Evolutionary conservation across 495 filamentous ascomycete species (phyloP).

Genomic region (Penicillium egyptiacum): DNA sequence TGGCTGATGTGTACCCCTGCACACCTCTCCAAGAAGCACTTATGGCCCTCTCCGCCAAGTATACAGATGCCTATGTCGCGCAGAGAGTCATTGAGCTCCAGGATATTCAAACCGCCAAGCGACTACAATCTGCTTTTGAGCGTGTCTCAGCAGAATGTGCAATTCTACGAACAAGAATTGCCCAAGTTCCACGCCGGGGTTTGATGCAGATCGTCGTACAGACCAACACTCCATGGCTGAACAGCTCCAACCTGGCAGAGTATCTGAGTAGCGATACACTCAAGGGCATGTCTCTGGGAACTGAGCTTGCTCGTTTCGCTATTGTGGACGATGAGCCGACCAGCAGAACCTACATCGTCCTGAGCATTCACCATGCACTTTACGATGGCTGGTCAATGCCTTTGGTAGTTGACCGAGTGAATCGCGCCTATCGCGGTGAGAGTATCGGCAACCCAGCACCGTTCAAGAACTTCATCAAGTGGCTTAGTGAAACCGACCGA

Average conservation of each 20-base stretch:
- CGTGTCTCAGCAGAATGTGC: slow-evolving; percentile 30
- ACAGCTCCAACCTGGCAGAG: slow-evolving; percentile 33
- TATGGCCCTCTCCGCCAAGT: slow-evolving; percentile 41
- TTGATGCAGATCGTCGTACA: slow-evolving; percentile 49
- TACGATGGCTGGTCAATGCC: slow-evolving; percentile 63
- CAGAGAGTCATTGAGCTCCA: slow-evolving; percentile 10
- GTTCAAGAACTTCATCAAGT: slow-evolving; percentile 13
- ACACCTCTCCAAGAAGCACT: slow-evolving; percentile 54
- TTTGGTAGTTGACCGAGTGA: slow-evolving; percentile 18
- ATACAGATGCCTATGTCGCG: slow-evolving; percentile 39
- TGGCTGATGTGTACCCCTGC: slow-evolving; percentile 51
- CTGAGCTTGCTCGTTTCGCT: slow-evolving; percentile 45
- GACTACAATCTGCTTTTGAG: slow-evolving; percentile 38
- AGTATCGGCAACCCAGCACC: not conserved
- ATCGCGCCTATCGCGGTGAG: slow-evolving; percentile 9
- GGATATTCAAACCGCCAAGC: not conserved
- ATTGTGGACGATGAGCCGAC: slow-evolving; percentile 25
- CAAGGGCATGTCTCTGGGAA: slow-evolving; percentile 46
- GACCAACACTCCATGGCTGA: slow-evolving; percentile 33
- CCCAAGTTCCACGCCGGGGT: slow-evolving; percentile 31
- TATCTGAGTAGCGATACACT: slow-evolving; percentile 36
- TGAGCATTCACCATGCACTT: slow-evolving; percentile 59
- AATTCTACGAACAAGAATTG: slow-evolving; percentile 48
- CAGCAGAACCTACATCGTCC: slow-evolving; percentile 38
- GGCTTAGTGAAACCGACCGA: not conserved